Evolutionary conservation across 768 basidiomycete species (phyloP), one percentile per base, ranked within the genome.

Genomic region (Suillus tomentosus): DNA sequence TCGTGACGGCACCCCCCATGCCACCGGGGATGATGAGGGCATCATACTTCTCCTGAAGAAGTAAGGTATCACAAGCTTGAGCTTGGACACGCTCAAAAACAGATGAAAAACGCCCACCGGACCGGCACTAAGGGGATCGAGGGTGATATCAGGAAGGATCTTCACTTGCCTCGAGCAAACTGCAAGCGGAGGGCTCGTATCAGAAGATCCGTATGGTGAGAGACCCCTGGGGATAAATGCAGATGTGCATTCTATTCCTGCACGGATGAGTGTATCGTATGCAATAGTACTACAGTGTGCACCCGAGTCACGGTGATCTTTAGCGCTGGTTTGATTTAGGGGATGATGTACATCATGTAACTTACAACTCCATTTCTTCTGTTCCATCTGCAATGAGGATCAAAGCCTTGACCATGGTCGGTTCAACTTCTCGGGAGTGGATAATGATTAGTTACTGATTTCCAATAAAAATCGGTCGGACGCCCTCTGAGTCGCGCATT

Each of bases 301-400:
- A 5, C 7, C 2, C 39, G 40, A 22, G 15, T 27, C 27, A 27
- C 27, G 27, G 27, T 3, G 10, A 37, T 54, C 19, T 34, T 37
- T 53, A 63, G 62, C 31, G 66, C 39, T 31, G 10, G 7, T 36
- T 45, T 22, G 11, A 53, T 56, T 37, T 7, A 48, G 27, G 57
- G 62, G 56, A 45, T n/a, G 62, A 45, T 43, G 8, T 3, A 43
- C 8, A 27, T 40, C 17, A 27, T 40, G 8, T 27, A n/a, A 71
- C 87, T 68, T 70, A 91, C 92, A 93, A 94, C 76, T 93, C 92
- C 87, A 92, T 93, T 77, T 94, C 92, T 72, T 94, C 92, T 1
- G 92, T 93, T 14, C 92, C 92, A 71, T 93, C 84, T 19, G 92
- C 89, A 34, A 94, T 84, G 27, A 94, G 79, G 55, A 94, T 81